phyloP scores from a whole-genome alignment of 2,329 filamentous ascomycete genomes.

The Fusarium sp. region DNA sequence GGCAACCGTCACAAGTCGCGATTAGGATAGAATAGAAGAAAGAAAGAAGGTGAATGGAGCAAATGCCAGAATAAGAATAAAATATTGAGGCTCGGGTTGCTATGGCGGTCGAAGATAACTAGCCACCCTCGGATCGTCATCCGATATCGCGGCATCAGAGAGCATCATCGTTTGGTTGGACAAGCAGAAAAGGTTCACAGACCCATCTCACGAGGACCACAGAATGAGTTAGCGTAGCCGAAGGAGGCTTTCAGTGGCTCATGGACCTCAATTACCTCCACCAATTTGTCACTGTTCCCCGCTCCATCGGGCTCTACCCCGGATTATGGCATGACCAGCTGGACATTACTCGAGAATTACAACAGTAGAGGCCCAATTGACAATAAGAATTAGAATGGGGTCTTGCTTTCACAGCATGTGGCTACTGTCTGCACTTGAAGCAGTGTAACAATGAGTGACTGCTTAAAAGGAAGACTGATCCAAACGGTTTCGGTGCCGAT shows the following conservation, averaged over 20 bases:
- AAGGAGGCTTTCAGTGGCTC: not conserved
- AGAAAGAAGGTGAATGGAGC: accelerated
- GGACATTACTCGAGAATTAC: not conserved
- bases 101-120: not conserved
- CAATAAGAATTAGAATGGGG: too few species aligned
- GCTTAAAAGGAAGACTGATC: accelerated
- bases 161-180: conserved; percentile 4
- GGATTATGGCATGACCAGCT: conserved; percentile 14
- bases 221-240: conserved; percentile 34
- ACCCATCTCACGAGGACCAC: conserved; percentile 13
- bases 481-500: not conserved
- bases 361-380: not conserved
- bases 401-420: too few species aligned
- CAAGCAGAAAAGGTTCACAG: not conserved
- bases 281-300: conserved; percentile 4
- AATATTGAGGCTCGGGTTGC: not conserved
- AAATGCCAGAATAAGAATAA: not conserved
- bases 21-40: accelerated
- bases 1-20: accelerated
- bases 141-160: conserved; percentile 12
- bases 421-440: accelerated
- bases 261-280: not conserved
- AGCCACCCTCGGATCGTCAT: conserved; percentile 14
- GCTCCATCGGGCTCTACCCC: conserved; percentile 20
- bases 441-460: too few species aligned